Percentiles rank a stretch among this genome's conserved stretches.
phyloP scores from a whole-genome alignment of 805 yeast species.

The Kluyveromyces siamensis region DNA sequence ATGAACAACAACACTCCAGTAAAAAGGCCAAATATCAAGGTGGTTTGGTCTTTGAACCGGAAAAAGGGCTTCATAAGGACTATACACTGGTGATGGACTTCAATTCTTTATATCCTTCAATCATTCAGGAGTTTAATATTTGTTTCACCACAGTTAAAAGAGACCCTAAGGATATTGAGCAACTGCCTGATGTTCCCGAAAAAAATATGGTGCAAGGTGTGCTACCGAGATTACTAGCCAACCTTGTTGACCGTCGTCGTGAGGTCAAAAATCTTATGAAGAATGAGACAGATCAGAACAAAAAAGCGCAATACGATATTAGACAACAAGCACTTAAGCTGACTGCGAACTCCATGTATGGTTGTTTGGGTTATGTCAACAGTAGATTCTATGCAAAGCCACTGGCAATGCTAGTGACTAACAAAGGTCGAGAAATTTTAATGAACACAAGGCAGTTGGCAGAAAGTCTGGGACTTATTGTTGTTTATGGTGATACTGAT shows the following conservation, averaged over 20 bases:
- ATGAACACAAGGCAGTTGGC: constrained; percentile 91
- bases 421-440: constrained; percentile 90
- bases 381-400: constrained; percentile 95
- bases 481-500: constrained; percentile 97
- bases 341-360: constrained; percentile 99
- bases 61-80: constrained; percentile 84
- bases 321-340: constrained; percentile 92
- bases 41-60: constrained; percentile 95
- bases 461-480: constrained; percentile 71
- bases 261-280: constrained; percentile 84
- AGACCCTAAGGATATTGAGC: constrained; percentile 44
- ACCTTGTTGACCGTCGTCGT: constrained; percentile 82
- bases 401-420: constrained; percentile 89
- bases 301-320: constrained; percentile 81
- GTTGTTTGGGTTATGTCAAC: constrained; percentile 87
- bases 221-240: constrained; percentile 72
- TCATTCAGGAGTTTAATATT: constrained; percentile 92
- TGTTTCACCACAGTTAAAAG: constrained; percentile 94
- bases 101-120: constrained; percentile 93
- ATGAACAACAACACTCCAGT: constrained; percentile 36
- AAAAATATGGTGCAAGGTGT: constrained; percentile 61
- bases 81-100: constrained; percentile 93
- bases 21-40: constrained; percentile 77
- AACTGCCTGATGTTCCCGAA: constrained; percentile 62
- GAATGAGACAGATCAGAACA: constrained; percentile 54